These are phyloP conservation scores for Xylaria flabelliformis DNA, from an alignment of 495 filamentous ascomycete species.

Conservation along the genomic window DNA sequence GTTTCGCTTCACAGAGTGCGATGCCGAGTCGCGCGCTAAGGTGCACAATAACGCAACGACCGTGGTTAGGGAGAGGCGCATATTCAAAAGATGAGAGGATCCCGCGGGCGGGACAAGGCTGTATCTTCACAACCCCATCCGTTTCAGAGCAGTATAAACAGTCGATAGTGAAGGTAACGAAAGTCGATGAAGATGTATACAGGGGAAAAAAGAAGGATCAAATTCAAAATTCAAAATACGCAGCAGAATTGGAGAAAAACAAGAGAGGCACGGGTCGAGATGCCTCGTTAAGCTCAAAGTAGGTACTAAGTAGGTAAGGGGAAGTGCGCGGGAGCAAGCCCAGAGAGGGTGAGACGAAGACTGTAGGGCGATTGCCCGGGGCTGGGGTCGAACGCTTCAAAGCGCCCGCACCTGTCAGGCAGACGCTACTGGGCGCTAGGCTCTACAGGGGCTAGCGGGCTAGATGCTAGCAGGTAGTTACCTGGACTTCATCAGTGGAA, in stretches of 20 bases:
- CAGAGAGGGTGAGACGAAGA: slow-evolving; percentile 14
- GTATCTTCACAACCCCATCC: slow-evolving; percentile 40
- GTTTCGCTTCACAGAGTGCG: slow-evolving; percentile 76
- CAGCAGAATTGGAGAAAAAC: slow-evolving; percentile 1
- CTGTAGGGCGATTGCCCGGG: slow-evolving; percentile 22
- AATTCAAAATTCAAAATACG: not conserved
- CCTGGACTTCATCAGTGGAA: not conserved
- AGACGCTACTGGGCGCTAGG: not conserved
- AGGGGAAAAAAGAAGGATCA: not conserved
- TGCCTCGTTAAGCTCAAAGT: not conserved
- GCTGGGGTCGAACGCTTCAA: slow-evolving; percentile 8
- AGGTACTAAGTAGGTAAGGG: slow-evolving; percentile 15
- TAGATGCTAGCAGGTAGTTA: too few species aligned
- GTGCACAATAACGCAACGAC: slow-evolving; percentile 36
- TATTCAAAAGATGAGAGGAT: slow-evolving; percentile 33
- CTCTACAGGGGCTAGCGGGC: not conserved
- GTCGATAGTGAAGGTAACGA: not conserved
- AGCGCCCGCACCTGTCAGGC: slow-evolving; percentile 19
- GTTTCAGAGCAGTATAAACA: not conserved
- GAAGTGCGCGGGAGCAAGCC: slow-evolving; percentile 18
- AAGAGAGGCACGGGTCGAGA: not conserved
- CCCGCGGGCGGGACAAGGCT: slow-evolving; percentile 35
- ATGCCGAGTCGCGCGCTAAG: slow-evolving; percentile 45
- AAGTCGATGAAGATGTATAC: slow-evolving; percentile 18
- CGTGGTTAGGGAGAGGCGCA: slow-evolving; percentile 38